phyloP scores from a whole-genome alignment of 1,284 basidiomycete species.

The Dichomitus squalens region DNA sequence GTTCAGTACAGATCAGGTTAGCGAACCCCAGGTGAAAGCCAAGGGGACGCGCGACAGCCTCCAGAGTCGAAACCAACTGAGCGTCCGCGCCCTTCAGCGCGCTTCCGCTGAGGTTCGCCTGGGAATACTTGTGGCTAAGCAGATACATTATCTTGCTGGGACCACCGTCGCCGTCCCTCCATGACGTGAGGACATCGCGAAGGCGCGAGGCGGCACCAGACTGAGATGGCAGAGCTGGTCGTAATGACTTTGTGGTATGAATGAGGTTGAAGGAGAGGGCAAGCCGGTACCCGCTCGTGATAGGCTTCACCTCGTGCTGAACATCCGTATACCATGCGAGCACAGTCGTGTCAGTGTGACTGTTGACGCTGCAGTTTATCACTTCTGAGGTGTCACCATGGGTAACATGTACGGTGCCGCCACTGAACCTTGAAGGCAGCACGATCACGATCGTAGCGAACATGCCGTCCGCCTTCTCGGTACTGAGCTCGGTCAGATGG shows the following conservation, averaged over 20 bases:
- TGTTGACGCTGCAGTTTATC: slow-evolving; percentile 36
- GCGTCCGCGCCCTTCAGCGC: slow-evolving; percentile 32
- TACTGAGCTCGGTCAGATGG: slow-evolving; percentile 27
- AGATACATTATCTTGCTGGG: slow-evolving; percentile 26
- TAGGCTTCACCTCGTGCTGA: slow-evolving; percentile 44
- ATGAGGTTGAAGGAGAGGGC: slow-evolving; percentile 49
- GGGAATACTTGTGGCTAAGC: slow-evolving; percentile 30
- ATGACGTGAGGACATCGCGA: slow-evolving; percentile 17
- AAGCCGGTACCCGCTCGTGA: slow-evolving; percentile 47
- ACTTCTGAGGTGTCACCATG: slow-evolving; percentile 35
- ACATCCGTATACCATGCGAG: slow-evolving; percentile 54
- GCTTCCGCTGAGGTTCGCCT: slow-evolving; percentile 21
- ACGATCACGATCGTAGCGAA: slow-evolving; percentile 49
- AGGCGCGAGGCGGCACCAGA: slow-evolving; percentile 6
- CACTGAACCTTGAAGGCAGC: slow-evolving; percentile 45
- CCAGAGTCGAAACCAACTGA: slow-evolving; percentile 19
- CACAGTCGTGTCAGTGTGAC: slow-evolving; percentile 36
- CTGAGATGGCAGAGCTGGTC: slow-evolving; percentile 16
- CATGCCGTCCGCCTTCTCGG: slow-evolving; percentile 43
- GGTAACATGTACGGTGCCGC: slow-evolving; percentile 43
- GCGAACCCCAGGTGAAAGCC: slow-evolving; percentile 38
- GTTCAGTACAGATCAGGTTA: slow-evolving; percentile 33
- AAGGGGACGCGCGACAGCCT: slow-evolving; percentile 17
- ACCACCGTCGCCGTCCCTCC: slow-evolving; percentile 14
- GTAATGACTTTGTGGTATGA: slow-evolving; percentile 20